Conservation (phyloP, 2,329 filamentous ascomycete genomes). For the Fusarium palustre region DNA sequence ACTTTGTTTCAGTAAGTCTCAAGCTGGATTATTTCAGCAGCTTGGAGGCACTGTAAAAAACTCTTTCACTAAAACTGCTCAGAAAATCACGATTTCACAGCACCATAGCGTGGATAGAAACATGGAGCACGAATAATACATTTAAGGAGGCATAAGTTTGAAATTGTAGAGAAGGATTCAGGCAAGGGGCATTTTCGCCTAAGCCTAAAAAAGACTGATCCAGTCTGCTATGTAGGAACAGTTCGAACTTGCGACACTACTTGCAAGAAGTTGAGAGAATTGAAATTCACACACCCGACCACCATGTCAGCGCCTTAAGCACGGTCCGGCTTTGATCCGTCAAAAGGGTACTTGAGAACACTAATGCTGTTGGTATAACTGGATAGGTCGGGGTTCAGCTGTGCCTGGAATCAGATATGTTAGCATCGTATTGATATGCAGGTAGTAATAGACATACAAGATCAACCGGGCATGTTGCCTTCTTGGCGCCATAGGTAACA, state of each 20-base stretch:
- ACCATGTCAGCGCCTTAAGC: neutral
- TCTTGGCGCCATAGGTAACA: neutral
- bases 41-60: too few species aligned
- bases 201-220: too few species aligned
- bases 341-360: neutral
- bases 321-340: constrained; percentile 12
- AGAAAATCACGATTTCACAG: too few species aligned
- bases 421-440: neutral
- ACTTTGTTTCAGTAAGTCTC: too few species aligned
- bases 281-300: neutral
- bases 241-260: too few species aligned
- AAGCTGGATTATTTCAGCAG: too few species aligned
- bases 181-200: too few species aligned
- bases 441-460: neutral
- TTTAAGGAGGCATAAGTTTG: neutral
- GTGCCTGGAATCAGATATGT: neutral
- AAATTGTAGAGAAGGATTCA: neutral
- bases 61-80: too few species aligned
- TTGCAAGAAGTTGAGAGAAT: too few species aligned
- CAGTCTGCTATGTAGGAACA: too few species aligned
- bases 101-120: too few species aligned
- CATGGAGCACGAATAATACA: neutral
- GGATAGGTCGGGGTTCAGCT: constrained; percentile 2
- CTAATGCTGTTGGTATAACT: neutral
- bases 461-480: neutral